Conservation (phyloP, 768 basidiomycete species). For the Wakefieldia striispora region DNA sequence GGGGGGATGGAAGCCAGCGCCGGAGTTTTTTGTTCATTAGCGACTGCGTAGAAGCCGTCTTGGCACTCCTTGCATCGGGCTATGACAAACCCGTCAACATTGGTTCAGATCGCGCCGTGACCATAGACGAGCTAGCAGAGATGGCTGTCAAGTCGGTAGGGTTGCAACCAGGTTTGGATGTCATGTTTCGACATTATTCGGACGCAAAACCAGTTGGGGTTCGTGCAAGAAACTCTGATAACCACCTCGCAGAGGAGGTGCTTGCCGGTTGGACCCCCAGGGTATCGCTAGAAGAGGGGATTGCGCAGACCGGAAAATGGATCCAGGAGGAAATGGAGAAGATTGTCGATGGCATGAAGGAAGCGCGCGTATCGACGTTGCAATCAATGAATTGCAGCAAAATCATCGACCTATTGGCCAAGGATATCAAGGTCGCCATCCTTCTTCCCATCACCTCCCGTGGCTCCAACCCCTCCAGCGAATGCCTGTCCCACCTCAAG, state of each 20-base stretch:
- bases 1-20: constrained; percentile 53
- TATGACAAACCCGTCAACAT: constrained; percentile 44
- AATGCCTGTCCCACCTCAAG: constrained; percentile 43
- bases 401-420: constrained; percentile 36
- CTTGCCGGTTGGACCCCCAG: constrained; percentile 44
- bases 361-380: constrained; percentile 17
- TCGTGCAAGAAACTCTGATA: constrained; percentile 51
- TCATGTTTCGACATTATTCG: constrained; percentile 28
- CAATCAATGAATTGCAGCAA: constrained; percentile 34
- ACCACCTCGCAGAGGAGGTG: constrained; percentile 30
- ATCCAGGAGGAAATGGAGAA: constrained; percentile 39
- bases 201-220: constrained; percentile 44
- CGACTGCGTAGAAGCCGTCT: constrained; percentile 51
- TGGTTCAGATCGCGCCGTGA: constrained; percentile 45
- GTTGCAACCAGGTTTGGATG: constrained; percentile 20
- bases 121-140: constrained; percentile 42
- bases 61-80: constrained; percentile 41
- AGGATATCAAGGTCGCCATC: constrained; percentile 45
- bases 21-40: constrained; percentile 57
- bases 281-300: constrained; percentile 43
- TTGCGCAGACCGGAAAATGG: constrained; percentile 47
- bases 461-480: constrained; percentile 31
- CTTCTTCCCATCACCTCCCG: constrained; percentile 60
- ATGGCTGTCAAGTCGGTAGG: constrained; percentile 38
- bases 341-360: constrained; percentile 4